A percentile compares a stretch with the other conserved stretches of the same genome.
These are phyloP conservation scores for Kwoniella sp. DNA, from an alignment of 768 basidiomycete species.

Conservation along the genomic window DNA sequence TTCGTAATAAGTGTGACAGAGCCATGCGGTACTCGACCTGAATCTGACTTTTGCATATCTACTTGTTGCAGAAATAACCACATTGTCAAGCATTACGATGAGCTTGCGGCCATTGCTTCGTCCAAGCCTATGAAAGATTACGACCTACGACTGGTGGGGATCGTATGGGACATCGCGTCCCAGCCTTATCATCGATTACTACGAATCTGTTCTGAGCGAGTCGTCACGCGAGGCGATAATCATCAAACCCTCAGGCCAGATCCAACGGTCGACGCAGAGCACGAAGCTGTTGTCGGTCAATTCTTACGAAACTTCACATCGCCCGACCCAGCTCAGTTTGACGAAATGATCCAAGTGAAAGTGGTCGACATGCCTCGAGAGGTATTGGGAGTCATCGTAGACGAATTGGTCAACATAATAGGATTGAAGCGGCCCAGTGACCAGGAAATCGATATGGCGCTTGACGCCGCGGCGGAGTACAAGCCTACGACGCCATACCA, in stretches of 20 bases:
- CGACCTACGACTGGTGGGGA: conserved; percentile 73
- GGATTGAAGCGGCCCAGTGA: conserved; percentile 63
- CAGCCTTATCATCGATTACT: conserved; percentile 67
- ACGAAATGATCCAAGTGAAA: conserved; percentile 60
- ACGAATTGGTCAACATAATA: conserved; percentile 62
- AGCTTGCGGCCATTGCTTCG: conserved; percentile 64
- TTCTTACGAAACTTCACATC: conserved; percentile 64
- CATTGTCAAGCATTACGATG: conserved; percentile 72
- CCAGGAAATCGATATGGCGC: conserved; percentile 64
- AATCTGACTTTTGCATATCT: neutral
- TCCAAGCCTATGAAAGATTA: conserved; percentile 39
- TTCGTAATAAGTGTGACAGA: conserved; percentile 55
- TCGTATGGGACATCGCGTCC: conserved; percentile 71
- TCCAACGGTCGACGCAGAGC: conserved; percentile 61
- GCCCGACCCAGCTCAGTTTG: conserved; percentile 65
- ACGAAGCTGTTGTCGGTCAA: conserved; percentile 80
- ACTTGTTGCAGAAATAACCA: conserved; percentile 78
- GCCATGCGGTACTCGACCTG: neutral
- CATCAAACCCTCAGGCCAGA: conserved; percentile 76
- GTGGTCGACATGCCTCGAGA: conserved; percentile 61
- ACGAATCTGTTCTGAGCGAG: conserved; percentile 75
- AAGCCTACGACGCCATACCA: conserved; percentile 45
- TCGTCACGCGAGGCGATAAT: conserved; percentile 73
- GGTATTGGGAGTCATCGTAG: conserved; percentile 68
- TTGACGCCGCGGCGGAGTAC: conserved; percentile 61